Evolutionary conservation across 75 land plant species (phyloP).

Genomic region (Pinus taeda): DNA sequence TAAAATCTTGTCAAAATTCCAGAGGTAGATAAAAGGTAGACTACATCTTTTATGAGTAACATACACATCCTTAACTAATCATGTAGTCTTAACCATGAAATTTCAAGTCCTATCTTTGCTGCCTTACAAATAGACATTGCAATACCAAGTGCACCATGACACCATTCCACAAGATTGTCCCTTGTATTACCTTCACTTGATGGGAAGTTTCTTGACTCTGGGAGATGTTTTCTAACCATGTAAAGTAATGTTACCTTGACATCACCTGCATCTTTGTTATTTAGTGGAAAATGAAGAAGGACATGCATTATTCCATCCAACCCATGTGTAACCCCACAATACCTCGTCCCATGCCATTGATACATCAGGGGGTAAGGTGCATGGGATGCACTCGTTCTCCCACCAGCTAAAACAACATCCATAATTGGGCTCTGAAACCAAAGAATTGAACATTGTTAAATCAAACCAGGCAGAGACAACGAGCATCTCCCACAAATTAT

Average conservation of each 20-base stretch:
- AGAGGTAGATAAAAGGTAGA: too few relatives aligned
- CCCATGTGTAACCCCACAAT: constrained; percentile 93
- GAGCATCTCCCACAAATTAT: neutral
- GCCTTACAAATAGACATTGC: constrained; percentile 68
- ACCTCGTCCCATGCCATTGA: constrained; percentile 68
- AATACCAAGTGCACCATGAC: constrained; percentile 74
- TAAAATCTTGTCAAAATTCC: too few relatives aligned
- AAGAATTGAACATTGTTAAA: neutral
- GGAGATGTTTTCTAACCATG: constrained; percentile 63
- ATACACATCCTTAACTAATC: too few relatives aligned
- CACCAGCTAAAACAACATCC: constrained; percentile 72
- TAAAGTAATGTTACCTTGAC: constrained; percentile 68
- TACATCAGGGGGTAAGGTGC: constrained; percentile 73
- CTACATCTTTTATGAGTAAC: too few relatives aligned
- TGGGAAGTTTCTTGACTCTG: constrained; percentile 59
- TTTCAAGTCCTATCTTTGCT: constrained; percentile 38
- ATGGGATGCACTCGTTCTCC: constrained; percentile 61
- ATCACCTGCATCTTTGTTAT: constrained; percentile 40
- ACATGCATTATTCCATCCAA: constrained; percentile 79
- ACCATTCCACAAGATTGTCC: constrained; percentile 80
- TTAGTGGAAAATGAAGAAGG: constrained; percentile 61
- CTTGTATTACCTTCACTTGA: constrained; percentile 44
- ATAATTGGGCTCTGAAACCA: constrained; percentile 51
- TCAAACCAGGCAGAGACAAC: neutral
- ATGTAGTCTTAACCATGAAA: too few relatives aligned